Evolutionary conservation across 2,329 filamentous ascomycete species (phyloP).

Genomic region (Lachnum nothofagi): DNA sequence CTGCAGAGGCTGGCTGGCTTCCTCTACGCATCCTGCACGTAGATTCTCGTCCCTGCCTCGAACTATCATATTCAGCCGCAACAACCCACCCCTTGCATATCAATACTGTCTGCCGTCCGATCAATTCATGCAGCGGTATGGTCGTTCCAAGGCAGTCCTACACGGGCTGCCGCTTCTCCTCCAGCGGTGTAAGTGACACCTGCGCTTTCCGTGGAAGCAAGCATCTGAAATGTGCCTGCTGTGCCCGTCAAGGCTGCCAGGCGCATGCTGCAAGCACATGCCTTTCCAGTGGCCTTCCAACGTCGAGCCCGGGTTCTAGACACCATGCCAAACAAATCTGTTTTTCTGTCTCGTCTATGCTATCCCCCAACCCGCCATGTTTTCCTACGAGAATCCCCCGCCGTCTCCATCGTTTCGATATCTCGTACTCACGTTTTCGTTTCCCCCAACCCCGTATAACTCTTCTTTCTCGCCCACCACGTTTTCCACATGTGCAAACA

Average conservation of each 20-base stretch:
- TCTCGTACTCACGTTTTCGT: no score
- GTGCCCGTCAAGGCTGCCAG: neutral
- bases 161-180: conserved; percentile 9
- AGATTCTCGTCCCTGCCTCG: no score
- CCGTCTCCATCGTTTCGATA: conserved; percentile 1
- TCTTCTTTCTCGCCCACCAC: conserved; percentile 14
- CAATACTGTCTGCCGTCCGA: neutral
- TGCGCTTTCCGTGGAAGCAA: neutral
- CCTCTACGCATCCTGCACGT: no score
- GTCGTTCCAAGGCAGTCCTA: conserved; percentile 11
- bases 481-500: conserved; percentile 18
- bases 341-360: neutral
- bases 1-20: no score
- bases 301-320: neutral
- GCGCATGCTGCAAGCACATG: neutral
- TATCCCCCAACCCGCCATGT: neutral
- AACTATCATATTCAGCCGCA: no score
- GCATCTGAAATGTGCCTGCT: neutral
- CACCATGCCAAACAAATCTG: neutral
- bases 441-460: conserved; percentile 14
- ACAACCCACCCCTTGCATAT: conserved; percentile 1
- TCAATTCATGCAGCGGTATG: neutral
- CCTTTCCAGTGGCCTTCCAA: no score
- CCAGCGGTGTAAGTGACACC: conserved; percentile 1
- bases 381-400: neutral